Percentiles rank a stretch among this genome's conserved stretches.
Evolutionary conservation across 1,139 yeast genomes (phyloP).

Genomic region (Yamadazyma jaroonii): DNA sequence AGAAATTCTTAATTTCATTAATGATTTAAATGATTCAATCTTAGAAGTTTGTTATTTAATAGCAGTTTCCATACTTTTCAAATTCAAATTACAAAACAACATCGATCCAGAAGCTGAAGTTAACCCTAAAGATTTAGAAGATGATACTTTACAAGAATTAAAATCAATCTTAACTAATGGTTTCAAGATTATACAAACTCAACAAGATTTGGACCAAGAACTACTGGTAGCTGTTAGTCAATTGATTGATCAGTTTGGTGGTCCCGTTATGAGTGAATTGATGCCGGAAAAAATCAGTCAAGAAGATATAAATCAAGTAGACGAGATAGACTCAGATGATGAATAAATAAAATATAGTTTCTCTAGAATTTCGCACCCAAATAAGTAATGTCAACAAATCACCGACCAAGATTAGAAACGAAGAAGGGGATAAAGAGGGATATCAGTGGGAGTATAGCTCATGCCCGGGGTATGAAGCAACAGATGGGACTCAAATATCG

Average conservation of each 20-base stretch:
- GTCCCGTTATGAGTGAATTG: conserved; percentile 49
- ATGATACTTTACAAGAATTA: conserved; percentile 42
- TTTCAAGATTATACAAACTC: conserved; percentile 44
- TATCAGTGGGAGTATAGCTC: conserved; percentile 49
- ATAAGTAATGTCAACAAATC: conserved; percentile 76
- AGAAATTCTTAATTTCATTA: conserved; percentile 56
- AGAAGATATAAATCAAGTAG: conserved; percentile 45
- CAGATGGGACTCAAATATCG: conserved; percentile 68
- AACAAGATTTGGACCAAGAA: conserved; percentile 49
- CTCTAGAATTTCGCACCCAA: conserved; percentile 1
- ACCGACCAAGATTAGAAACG: conserved; percentile 85
- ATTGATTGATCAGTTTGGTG: conserved; percentile 57
- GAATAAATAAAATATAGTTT: conserved; percentile 1
- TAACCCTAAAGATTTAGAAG: conserved; percentile 18
- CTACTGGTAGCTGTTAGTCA: conserved; percentile 49
- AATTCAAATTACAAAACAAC: conserved; percentile 37
- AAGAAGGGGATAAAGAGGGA: conserved; percentile 64
- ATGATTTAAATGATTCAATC: conserved; percentile 79
- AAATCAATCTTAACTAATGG: conserved; percentile 57
- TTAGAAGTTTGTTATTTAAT: conserved; percentile 80
- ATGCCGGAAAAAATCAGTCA: conserved; percentile 42
- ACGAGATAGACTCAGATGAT: conserved; percentile 29
- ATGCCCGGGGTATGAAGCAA: conserved; percentile 68
- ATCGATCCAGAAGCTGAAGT: conserved; percentile 46
- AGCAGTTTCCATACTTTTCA: conserved; percentile 68